Base-by-base conservation (phyloP, 2,329 filamentous ascomycete species). In the Ampelomyces quisqualis region DNA sequence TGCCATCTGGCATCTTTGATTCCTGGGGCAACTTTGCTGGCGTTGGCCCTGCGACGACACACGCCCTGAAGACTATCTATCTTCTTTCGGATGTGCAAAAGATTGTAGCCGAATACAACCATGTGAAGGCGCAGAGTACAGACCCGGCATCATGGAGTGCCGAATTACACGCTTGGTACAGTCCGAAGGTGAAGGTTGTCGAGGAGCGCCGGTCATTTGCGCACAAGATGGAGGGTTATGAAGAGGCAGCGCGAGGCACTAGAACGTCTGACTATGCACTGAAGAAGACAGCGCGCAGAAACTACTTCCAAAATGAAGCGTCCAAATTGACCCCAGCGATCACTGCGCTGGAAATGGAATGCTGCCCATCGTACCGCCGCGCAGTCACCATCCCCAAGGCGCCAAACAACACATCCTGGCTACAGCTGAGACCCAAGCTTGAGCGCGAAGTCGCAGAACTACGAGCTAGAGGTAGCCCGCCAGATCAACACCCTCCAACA, bases 21-120 rank as follows among this genome's bases (percentile, higher is more conserved):
- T 69, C 66, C 0, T 70, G 67, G 67, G 63, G 63, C 13, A 68
- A 69, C 35, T 70, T 65, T 46, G 60, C 62, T 24, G 64, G 59
- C 18, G 63, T 62, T 39, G 67, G 66, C 7, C 62, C 63, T 7
- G 60, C 64, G 8, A 58, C 55, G 19, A 61, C 59, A 5, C 63
- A 63, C 30, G 60, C 62, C 4, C 42, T 62, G 18, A 67, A 64
- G 42, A 67, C 60, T 1, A 53, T 65, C 13, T 66, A 63, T 39
- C 47, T 67, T 2, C 34, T 39, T 9, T 56, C 58, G 2, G 64
- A 69, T 26, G 60, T 67, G 13, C 17, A 58, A 19, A 47, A 50
- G 15, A 51, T 68, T 11, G 44, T 62, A n/a, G 47, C 34, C 14
- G 61, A 66, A 4, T 59, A 56, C 21, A 40, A 44, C 3, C 24